Conservation (phyloP, 371 early-diverging fungal species). For the Saksenaea oblongispora region DNA sequence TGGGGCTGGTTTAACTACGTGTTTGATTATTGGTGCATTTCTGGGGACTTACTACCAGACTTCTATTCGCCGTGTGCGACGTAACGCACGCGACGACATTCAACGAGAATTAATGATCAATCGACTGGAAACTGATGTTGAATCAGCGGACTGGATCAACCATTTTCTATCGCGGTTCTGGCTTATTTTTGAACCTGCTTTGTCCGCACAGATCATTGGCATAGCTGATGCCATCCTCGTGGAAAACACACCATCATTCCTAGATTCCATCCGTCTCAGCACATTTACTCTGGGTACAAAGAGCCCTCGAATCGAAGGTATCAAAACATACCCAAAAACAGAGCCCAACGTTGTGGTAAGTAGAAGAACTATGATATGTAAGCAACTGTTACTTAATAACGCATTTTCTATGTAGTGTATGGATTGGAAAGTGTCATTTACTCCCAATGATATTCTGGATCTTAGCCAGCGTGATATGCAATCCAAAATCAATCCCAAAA, state of each 20-base stretch:
- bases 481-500: conserved; percentile 81
- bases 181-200: conserved; percentile 89
- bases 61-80: conserved; percentile 66
- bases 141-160: conserved; percentile 97
- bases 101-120: conserved; percentile 55
- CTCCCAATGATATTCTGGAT: conserved; percentile 74
- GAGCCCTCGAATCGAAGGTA: conserved; percentile 86
- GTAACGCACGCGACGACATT: conserved; percentile 68
- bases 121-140: conserved; percentile 58
- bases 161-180: conserved; percentile 85
- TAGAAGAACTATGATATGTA: too few species aligned
- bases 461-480: conserved; percentile 61
- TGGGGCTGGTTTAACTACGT: conserved; percentile 28
- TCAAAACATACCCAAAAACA: conserved; percentile 74
- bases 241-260: conserved; percentile 81
- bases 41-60: conserved; percentile 70
- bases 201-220: conserved; percentile 77
- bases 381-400: neutral
- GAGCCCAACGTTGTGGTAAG: conserved; percentile 78
- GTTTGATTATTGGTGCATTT: conserved; percentile 37
- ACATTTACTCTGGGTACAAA: conserved; percentile 95
- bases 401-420: conserved; percentile 18
- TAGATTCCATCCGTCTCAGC: conserved; percentile 85
- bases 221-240: conserved; percentile 70
- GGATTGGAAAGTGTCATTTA: conserved; percentile 81